Evolutionary conservation across 2,329 filamentous ascomycete genomes (phyloP).

Genomic region (Fusarium begoniae): DNA sequence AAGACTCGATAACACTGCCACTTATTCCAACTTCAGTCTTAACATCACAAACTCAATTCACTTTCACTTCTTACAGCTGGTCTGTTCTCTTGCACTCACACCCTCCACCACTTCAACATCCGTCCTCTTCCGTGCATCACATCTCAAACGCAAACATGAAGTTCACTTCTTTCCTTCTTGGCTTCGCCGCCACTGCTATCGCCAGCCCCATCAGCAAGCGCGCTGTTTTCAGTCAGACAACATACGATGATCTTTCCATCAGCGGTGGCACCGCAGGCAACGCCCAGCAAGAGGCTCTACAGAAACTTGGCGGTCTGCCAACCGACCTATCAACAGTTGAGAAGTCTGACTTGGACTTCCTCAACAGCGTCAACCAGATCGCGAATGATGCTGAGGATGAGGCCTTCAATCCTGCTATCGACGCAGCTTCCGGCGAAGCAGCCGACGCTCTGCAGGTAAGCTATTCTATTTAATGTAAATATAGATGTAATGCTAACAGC

Average conservation of each 20-base stretch:
- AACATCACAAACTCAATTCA: neutral
- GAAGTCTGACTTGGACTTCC: slow-evolving; percentile 57
- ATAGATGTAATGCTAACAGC: neutral
- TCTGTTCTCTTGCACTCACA: neutral
- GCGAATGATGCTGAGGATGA: slow-evolving; percentile 63
- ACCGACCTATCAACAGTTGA: slow-evolving; percentile 57
- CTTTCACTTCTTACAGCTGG: neutral
- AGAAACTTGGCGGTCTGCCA: slow-evolving; percentile 49
- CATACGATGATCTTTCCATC: slow-evolving; percentile 59
- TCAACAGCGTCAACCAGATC: slow-evolving; percentile 61
- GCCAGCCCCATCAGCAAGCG: slow-evolving; percentile 44
- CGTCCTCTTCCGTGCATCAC: neutral
- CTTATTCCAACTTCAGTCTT: neutral
- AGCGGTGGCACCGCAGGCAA: slow-evolving; percentile 57
- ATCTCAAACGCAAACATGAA: slow-evolving; percentile 44
- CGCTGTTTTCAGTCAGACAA: slow-evolving; percentile 46
- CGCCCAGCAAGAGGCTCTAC: slow-evolving; percentile 54
- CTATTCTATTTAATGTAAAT: rapidly evolving
- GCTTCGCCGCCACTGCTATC: slow-evolving; percentile 40
- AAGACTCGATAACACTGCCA: neutral
- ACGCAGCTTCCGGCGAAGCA: slow-evolving; percentile 54
- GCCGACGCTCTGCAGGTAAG: slow-evolving; percentile 58
- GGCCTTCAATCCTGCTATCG: slow-evolving; percentile 65
- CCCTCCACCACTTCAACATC: neutral
- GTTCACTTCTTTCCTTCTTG: slow-evolving; percentile 46